Evolutionary conservation across 2,329 filamentous ascomycete genomes (phyloP).

Genomic region (Calonectria honghensis): DNA sequence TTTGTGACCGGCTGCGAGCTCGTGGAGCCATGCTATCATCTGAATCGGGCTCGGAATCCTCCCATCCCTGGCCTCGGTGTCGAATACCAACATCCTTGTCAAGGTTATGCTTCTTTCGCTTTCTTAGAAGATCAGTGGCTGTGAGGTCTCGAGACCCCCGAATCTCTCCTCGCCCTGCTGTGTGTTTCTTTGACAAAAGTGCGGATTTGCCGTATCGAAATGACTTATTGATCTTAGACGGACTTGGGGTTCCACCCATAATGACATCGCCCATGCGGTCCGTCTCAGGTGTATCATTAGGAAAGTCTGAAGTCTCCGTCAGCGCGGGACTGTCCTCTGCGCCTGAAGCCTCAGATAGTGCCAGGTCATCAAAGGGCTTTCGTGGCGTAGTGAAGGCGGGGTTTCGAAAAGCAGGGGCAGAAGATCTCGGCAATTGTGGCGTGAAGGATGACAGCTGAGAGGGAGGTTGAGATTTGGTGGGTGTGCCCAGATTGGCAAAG

Average conservation of each 20-base stretch:
- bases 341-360: constrained; percentile 73
- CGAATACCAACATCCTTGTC: constrained; percentile 72
- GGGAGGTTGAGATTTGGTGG: constrained; percentile 63
- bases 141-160: constrained; percentile 65
- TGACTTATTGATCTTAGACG: constrained; percentile 67
- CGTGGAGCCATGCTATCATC: constrained; percentile 60
- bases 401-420: constrained; percentile 75
- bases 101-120: constrained; percentile 71
- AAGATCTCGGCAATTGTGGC: constrained; percentile 64
- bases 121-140: constrained; percentile 69
- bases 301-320: constrained; percentile 74
- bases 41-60: constrained; percentile 70
- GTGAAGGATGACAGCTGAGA: constrained; percentile 69
- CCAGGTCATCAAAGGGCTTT: constrained; percentile 72
- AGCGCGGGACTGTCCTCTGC: constrained; percentile 77
- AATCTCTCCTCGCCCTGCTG: constrained; percentile 80
- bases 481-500: constrained; percentile 62
- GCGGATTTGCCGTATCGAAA: constrained; percentile 65
- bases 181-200: constrained; percentile 62
- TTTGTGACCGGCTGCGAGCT: constrained; percentile 49
- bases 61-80: constrained; percentile 64
- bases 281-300: constrained; percentile 71
- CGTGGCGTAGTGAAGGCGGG: constrained; percentile 79
- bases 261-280: constrained; percentile 66
- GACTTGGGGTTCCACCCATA: constrained; percentile 67